phyloP scores from a whole-genome alignment of 2,329 filamentous ascomycete genomes.

The Chaetomiaceae sp. region DNA sequence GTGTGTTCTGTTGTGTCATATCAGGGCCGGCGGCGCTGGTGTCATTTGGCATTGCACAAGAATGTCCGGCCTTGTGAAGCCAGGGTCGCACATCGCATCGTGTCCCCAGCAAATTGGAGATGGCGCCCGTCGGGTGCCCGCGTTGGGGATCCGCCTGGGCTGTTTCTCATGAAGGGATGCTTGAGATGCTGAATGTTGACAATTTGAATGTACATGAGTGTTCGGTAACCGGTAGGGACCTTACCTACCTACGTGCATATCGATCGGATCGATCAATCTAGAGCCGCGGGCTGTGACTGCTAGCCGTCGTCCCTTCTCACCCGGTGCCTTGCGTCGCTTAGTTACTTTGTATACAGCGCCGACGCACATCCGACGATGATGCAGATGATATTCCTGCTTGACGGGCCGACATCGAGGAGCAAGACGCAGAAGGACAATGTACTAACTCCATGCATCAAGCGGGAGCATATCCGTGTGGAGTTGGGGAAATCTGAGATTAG shows the following conservation, averaged over 20 bases:
- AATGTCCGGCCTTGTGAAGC: background rate
- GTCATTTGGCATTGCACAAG: background rate
- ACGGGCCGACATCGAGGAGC: background rate
- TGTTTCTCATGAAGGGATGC: background rate
- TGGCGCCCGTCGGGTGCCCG: background rate
- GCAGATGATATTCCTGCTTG: background rate
- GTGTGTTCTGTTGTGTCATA: background rate
- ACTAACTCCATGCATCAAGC: background rate
- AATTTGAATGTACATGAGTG: too few relatives aligned
- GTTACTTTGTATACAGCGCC: too few relatives aligned
- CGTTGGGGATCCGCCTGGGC: background rate
- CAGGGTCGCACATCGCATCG: background rate
- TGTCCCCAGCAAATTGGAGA: background rate
- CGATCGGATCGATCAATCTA: too few relatives aligned
- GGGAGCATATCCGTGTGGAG: background rate
- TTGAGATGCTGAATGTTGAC: background rate
- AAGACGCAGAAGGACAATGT: background rate
- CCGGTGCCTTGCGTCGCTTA: too few relatives aligned
- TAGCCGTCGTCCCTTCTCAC: too few relatives aligned
- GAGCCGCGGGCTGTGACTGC: too few relatives aligned
- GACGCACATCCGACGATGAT: too few relatives aligned
- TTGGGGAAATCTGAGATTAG: conserved; percentile 9
- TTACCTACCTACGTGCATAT: too few relatives aligned
- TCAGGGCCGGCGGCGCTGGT: background rate
- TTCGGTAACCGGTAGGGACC: too few relatives aligned